Conservation (phyloP, 2,329 filamentous ascomycete species). For the Chalaropsis thielavioides region DNA sequence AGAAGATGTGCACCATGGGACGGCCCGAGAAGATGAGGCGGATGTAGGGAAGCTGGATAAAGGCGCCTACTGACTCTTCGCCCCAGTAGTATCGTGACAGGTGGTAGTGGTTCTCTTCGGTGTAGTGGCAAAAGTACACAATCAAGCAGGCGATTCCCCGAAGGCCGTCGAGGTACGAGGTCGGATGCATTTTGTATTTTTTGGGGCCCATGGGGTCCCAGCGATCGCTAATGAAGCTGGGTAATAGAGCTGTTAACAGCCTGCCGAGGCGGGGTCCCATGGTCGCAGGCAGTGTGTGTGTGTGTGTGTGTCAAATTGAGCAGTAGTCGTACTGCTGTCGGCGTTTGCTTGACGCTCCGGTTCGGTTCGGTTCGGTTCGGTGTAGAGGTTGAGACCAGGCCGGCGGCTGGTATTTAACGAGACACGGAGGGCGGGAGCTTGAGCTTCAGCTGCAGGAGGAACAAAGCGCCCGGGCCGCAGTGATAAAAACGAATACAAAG, state of each 20-base stretch:
- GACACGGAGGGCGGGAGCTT: not conserved
- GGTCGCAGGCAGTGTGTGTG: not conserved
- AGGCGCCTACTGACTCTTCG: slow-evolving; percentile 26
- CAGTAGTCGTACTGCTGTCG: not conserved
- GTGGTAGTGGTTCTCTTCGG: slow-evolving; percentile 18
- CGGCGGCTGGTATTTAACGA: not conserved
- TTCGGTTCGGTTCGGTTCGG: not conserved
- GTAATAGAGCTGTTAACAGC: slow-evolving; percentile 15
- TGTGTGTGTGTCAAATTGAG: too few species aligned
- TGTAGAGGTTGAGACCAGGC: not conserved
- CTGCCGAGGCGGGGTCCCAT: slow-evolving; percentile 12
- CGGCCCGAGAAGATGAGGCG: slow-evolving; percentile 41
- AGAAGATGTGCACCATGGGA: slow-evolving; percentile 46
- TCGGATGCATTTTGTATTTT: slow-evolving; percentile 29
- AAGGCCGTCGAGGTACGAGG: slow-evolving; percentile 44
- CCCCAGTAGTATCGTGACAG: slow-evolving; percentile 29
- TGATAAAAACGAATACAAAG: too few species aligned
- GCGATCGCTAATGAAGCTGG: slow-evolving; percentile 18
- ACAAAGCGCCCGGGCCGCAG: not conserved
- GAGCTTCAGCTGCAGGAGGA: not conserved
- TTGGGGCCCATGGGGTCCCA: slow-evolving; percentile 14
- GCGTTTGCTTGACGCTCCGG: not conserved
- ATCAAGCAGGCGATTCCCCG: slow-evolving; percentile 41
- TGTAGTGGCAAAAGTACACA: slow-evolving; percentile 43
- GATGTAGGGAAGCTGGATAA: slow-evolving; percentile 38